Conservation (phyloP, 2,329 filamentous ascomycete genomes). For the Aureobasidium uvarum region DNA sequence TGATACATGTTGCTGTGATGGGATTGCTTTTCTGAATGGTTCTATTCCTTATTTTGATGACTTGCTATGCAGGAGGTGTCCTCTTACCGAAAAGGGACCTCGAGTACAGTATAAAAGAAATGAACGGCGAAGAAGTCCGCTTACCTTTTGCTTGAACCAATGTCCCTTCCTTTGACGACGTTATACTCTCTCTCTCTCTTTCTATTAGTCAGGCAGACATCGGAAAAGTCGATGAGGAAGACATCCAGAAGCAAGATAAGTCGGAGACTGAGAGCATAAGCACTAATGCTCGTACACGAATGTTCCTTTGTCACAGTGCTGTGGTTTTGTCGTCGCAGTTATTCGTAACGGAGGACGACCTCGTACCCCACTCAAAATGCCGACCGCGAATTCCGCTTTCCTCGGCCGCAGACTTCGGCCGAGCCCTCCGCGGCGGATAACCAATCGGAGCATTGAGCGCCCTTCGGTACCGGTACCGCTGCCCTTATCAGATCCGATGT, state of each 20-base stretch:
- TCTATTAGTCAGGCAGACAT: too few species aligned
- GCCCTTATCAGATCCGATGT: constrained; percentile 16
- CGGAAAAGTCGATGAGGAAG: too few species aligned
- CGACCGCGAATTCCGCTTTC: neutral
- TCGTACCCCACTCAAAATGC: neutral
- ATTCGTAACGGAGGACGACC: too few species aligned
- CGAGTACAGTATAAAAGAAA: constrained; percentile 12
- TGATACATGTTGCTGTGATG: constrained; percentile 8
- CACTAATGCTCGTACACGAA: neutral
- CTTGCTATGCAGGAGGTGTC: constrained; percentile 14
- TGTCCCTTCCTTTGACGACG: neutral
- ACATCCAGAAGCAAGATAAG: too few species aligned
- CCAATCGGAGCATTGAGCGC: neutral
- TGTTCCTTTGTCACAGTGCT: neutral
- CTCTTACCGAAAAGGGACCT: neutral
- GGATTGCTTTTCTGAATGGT: constrained; percentile 17
- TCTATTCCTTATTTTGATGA: constrained; percentile 9
- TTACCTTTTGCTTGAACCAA: neutral
- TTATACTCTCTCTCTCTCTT: too few species aligned
- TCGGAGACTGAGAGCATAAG: neutral
- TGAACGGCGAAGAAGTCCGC: constrained; percentile 6
- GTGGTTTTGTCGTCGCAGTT: too few species aligned
- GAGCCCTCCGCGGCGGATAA: neutral
- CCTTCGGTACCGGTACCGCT: neutral
- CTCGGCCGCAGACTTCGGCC: constrained; percentile 4